Percentiles rank a stretch among this genome's conserved stretches.
Evolutionary conservation across 2,329 filamentous ascomycete species (phyloP).

Genomic region (Coniochaeta sp.): DNA sequence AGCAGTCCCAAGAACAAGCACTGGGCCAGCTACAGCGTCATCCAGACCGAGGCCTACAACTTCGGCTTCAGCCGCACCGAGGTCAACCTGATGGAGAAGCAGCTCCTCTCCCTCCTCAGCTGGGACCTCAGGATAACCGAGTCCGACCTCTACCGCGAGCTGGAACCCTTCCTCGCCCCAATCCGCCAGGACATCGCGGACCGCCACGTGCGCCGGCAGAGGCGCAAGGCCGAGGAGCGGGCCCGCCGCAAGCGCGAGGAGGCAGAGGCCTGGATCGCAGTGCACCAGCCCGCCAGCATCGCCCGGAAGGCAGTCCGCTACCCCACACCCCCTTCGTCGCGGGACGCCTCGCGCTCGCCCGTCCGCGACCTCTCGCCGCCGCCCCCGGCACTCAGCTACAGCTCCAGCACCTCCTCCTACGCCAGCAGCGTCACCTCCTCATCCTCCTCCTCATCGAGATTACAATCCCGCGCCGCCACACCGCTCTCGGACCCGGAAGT

Average conservation of each 20-base stretch:
- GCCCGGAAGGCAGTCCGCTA: slow-evolving; percentile 21
- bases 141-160: slow-evolving; percentile 77
- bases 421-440: slow-evolving; percentile 27
- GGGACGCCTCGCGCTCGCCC: slow-evolving; percentile 31
- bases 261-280: slow-evolving; percentile 23
- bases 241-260: slow-evolving; percentile 32
- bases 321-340: slow-evolving; percentile 38
- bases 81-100: slow-evolving; percentile 99
- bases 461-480: slow-evolving; percentile 38
- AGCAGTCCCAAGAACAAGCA: slow-evolving; percentile 99
- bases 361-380: slow-evolving; percentile 33
- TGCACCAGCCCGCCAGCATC: slow-evolving; percentile 23
- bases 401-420: slow-evolving; percentile 38
- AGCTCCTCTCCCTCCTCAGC: slow-evolving; percentile 87
- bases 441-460: slow-evolving; percentile 16
- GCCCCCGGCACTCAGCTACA: slow-evolving; percentile 25
- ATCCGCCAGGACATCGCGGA: slow-evolving; percentile 57
- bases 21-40: slow-evolving; percentile 89
- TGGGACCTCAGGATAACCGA: slow-evolving; percentile 87
- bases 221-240: slow-evolving; percentile 28
- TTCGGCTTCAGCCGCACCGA: slow-evolving; percentile 94
- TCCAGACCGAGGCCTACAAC: slow-evolving; percentile 54
- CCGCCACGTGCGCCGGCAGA: slow-evolving; percentile 41
- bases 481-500: slow-evolving; percentile 36
- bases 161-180: slow-evolving; percentile 82